phyloP scores from a whole-genome alignment of 1,284 basidiomycete species.

The Leccinum olivaceoglutinosum region DNA sequence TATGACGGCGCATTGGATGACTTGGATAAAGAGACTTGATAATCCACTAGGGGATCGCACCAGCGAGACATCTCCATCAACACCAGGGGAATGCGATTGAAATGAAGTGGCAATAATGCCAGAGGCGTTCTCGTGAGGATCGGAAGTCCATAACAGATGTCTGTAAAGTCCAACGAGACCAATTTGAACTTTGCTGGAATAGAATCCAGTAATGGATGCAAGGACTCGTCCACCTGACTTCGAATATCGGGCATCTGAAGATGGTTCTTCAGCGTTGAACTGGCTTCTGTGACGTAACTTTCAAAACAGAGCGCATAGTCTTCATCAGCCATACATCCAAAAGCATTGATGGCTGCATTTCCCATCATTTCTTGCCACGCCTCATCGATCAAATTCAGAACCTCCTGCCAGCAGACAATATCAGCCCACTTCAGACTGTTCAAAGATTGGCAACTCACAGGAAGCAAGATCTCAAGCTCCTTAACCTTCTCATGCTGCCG shows the following conservation, averaged over 20 bases:
- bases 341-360: not conserved
- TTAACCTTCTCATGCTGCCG: not conserved
- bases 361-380: not conserved
- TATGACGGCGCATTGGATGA: not conserved
- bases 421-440: not conserved
- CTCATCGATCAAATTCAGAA: not conserved
- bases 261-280: not conserved
- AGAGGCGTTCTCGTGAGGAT: slow-evolving; percentile 1
- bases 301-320: not conserved
- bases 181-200: slow-evolving; percentile 6
- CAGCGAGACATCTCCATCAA: slow-evolving; percentile 3
- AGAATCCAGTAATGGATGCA: not conserved
- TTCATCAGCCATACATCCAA: not conserved
- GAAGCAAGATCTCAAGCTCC: not conserved
- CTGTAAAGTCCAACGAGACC: not conserved
- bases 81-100: not conserved
- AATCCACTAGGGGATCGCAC: slow-evolving; percentile 5
- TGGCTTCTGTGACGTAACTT: not conserved
- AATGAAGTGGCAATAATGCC: not conserved
- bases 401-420: not conserved
- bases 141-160: not conserved
- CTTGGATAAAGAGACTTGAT: not conserved
- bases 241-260: not conserved
- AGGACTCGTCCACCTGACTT: not conserved
- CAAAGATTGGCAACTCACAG: not conserved